Evolutionary conservation across 768 basidiomycete species (phyloP).

Genomic region (Xerocomellus intermedius): DNA sequence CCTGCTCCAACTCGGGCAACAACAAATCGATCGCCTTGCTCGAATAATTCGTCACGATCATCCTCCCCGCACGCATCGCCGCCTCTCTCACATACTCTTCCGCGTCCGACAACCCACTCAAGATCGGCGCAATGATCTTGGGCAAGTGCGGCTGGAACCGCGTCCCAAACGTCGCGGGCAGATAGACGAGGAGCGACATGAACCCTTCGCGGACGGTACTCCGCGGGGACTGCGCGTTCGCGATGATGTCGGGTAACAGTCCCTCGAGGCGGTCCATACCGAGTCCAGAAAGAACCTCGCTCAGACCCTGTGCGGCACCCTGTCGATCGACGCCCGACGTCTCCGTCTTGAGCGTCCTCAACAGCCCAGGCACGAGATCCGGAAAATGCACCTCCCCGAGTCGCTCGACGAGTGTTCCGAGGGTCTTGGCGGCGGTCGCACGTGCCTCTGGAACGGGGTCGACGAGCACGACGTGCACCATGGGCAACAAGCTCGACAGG

Average conservation of each 20-base stretch:
- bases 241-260: conserved; percentile 89
- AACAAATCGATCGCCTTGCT: conserved; percentile 89
- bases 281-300: conserved; percentile 90
- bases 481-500: conserved; percentile 80
- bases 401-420: conserved; percentile 95
- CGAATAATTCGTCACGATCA: conserved; percentile 96
- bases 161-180: conserved; percentile 94
- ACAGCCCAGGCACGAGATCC: conserved; percentile 85
- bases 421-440: conserved; percentile 93
- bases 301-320: conserved; percentile 95
- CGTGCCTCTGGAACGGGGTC: conserved; percentile 98
- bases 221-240: conserved; percentile 84
- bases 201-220: conserved; percentile 96
- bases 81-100: conserved; percentile 95
- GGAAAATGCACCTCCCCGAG: conserved; percentile 95
- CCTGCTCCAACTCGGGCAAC: conserved; percentile 88
- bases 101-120: conserved; percentile 85
- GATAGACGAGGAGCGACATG: conserved; percentile 94
- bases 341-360: conserved; percentile 87
- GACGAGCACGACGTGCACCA: conserved; percentile 89
- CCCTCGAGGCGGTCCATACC: conserved; percentile 98
- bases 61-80: conserved; percentile 97
- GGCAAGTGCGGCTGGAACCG: conserved; percentile 96
- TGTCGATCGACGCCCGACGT: conserved; percentile 95
- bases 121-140: conserved; percentile 90